Conservation (phyloP, 1,139 yeast species). For the Blastobotrys proliferans region DNA sequence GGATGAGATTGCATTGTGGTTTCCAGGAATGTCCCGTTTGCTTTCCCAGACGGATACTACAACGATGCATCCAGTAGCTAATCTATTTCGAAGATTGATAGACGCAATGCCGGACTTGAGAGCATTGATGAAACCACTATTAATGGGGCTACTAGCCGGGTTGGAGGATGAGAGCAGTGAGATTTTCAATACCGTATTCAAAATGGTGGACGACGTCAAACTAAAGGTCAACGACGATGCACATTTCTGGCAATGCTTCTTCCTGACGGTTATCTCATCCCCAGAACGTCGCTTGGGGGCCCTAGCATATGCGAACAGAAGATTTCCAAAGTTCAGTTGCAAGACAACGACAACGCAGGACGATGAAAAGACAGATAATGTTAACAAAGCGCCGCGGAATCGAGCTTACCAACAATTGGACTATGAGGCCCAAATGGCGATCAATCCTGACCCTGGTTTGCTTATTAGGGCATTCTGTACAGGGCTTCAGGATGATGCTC, state of each 20-base stretch:
- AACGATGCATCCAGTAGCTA: constrained; percentile 72
- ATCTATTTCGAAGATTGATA: constrained; percentile 53
- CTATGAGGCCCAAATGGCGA: constrained; percentile 56
- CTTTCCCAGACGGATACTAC: constrained; percentile 85
- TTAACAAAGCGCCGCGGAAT: neutral
- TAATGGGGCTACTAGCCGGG: constrained; percentile 77
- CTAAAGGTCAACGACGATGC: constrained; percentile 59
- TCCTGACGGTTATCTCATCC: constrained; percentile 68
- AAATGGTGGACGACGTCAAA: constrained; percentile 58
- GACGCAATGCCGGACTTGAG: constrained; percentile 49
- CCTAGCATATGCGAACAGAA: constrained; percentile 64
- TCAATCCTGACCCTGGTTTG: constrained; percentile 76
- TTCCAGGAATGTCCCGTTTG: constrained; percentile 84
- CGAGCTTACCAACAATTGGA: constrained; percentile 31
- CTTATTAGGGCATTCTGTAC: constrained; percentile 67
- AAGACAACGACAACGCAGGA: neutral
- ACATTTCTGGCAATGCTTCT: constrained; percentile 83
- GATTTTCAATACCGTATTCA: constrained; percentile 58
- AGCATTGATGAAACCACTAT: constrained; percentile 59
- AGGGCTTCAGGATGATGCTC: constrained; percentile 58
- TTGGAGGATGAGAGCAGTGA: constrained; percentile 91
- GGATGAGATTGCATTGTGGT: constrained; percentile 53
- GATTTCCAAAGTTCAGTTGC: constrained; percentile 53
- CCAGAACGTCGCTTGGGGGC: constrained; percentile 83
- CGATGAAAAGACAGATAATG: neutral